A percentile compares a stretch with the other conserved stretches of the same genome.
Conservation (phyloP, 2,329 filamentous ascomycete genomes). For the Calonectria honghensis region DNA sequence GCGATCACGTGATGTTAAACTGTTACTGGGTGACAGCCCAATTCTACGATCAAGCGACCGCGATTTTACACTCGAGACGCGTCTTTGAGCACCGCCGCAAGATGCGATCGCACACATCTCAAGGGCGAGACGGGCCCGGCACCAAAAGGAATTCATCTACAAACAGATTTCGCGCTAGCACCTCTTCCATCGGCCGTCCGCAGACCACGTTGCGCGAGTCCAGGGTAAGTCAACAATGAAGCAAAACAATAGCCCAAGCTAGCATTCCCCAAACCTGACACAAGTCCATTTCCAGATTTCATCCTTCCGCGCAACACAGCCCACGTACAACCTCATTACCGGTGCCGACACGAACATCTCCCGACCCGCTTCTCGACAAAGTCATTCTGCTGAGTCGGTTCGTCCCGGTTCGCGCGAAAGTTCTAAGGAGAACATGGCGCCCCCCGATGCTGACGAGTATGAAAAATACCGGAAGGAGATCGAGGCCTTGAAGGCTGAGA, state of each 20-base stretch:
- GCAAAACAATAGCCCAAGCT: slow-evolving; percentile 48
- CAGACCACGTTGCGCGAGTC: slow-evolving; percentile 61
- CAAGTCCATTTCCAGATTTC: slow-evolving; percentile 60
- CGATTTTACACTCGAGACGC: slow-evolving; percentile 33
- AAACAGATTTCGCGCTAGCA: slow-evolving; percentile 60
- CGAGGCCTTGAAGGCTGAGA: slow-evolving; percentile 91
- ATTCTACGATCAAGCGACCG: slow-evolving; percentile 41
- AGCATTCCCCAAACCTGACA: slow-evolving; percentile 38
- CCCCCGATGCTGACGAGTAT: slow-evolving; percentile 75
- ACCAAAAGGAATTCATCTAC: slow-evolving; percentile 57
- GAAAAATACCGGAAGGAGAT: slow-evolving; percentile 74
- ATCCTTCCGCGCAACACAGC: slow-evolving; percentile 71
- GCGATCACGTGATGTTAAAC: slow-evolving; percentile 47
- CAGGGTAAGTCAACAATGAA: slow-evolving; percentile 60
- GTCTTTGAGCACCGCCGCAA: slow-evolving; percentile 34
- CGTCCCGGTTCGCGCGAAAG: slow-evolving; percentile 73
- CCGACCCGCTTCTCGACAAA: slow-evolving; percentile 65
- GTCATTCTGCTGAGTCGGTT: slow-evolving; percentile 62
- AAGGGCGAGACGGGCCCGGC: slow-evolving; percentile 57
- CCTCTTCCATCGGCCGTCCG: slow-evolving; percentile 61
- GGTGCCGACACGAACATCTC: slow-evolving; percentile 66
- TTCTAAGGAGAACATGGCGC: slow-evolving; percentile 76
- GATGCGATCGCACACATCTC: slow-evolving; percentile 61
- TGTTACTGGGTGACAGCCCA: slow-evolving; percentile 51
- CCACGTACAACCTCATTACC: slow-evolving; percentile 76